These are phyloP conservation scores for Curvularia verruculosa DNA, from an alignment of 2,329 filamentous ascomycete species.

Conservation along the genomic window DNA sequence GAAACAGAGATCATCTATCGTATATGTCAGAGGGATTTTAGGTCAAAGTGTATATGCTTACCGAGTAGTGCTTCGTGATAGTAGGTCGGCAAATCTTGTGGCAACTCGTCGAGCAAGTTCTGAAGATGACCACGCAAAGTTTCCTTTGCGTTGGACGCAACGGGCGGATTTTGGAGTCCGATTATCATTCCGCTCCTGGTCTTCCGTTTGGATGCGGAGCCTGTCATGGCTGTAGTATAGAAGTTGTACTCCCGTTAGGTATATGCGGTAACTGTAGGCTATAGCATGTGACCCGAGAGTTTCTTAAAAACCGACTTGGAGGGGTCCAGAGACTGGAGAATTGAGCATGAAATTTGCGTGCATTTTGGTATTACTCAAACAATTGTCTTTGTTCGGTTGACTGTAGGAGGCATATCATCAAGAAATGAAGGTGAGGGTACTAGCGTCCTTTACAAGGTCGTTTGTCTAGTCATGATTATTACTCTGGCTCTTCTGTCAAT, in stretches of 20 bases:
- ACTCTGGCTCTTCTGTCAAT: background rate
- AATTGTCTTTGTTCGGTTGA: background rate
- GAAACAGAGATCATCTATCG: conserved; percentile 15
- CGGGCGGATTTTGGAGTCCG: background rate
- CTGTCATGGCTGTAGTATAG: background rate
- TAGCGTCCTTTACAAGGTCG: background rate
- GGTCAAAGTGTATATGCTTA: background rate
- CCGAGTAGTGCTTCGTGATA: conserved; percentile 13
- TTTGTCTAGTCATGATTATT: background rate
- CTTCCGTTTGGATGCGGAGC: background rate
- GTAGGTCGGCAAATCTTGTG: conserved; percentile 8
- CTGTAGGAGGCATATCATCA: background rate
- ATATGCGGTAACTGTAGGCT: background rate
- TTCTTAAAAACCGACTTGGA: background rate
- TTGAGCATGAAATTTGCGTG: background rate
- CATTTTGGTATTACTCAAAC: background rate
- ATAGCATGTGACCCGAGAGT: no score
- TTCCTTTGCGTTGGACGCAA: background rate
- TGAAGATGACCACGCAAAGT: conserved; percentile 8
- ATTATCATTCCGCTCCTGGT: background rate
- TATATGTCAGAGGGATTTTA: background rate
- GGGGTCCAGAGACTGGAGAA: background rate
- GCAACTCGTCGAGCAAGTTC: conserved; percentile 9
- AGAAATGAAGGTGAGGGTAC: background rate
- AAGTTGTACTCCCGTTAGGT: background rate